Conservation (phyloP, 2,329 filamentous ascomycete species). For the Alternaria metachromatica region DNA sequence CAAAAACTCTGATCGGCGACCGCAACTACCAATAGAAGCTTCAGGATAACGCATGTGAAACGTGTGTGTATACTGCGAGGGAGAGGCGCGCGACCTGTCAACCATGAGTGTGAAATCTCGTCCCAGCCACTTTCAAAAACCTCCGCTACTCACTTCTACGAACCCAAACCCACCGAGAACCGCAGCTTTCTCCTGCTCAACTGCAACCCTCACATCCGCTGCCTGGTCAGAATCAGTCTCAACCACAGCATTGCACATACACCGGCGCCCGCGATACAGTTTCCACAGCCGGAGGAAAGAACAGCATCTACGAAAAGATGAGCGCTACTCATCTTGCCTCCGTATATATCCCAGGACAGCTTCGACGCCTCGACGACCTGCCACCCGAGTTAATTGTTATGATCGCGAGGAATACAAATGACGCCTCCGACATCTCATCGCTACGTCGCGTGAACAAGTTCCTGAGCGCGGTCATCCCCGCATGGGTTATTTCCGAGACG, state of each 20-base stretch:
- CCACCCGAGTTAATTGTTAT: neutral
- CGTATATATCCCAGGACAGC: neutral
- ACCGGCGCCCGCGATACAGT: neutral
- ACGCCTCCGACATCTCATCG: neutral
- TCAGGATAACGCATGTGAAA: neutral
- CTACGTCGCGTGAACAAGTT: neutral
- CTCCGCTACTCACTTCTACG: neutral
- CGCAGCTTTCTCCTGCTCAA: neutral
- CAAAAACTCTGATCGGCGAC: neutral
- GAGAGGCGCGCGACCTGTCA: neutral
- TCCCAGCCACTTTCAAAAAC: neutral
- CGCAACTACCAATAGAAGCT: neutral
- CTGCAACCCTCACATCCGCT: neutral
- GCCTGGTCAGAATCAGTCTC: neutral
- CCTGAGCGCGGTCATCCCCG: neutral
- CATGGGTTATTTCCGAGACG: neutral
- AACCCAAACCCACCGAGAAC: neutral
- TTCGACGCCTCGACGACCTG: conserved; percentile 17
- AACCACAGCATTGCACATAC: neutral
- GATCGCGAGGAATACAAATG: neutral
- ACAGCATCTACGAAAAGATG: neutral
- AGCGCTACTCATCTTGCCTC: neutral
- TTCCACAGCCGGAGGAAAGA: neutral
- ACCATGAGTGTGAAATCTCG: neutral
- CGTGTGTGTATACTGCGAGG: neutral